A percentile compares a stretch with the other conserved stretches of the same genome.
phyloP scores from a whole-genome alignment of 768 basidiomycete genomes.

The Lactarius trivialis region DNA sequence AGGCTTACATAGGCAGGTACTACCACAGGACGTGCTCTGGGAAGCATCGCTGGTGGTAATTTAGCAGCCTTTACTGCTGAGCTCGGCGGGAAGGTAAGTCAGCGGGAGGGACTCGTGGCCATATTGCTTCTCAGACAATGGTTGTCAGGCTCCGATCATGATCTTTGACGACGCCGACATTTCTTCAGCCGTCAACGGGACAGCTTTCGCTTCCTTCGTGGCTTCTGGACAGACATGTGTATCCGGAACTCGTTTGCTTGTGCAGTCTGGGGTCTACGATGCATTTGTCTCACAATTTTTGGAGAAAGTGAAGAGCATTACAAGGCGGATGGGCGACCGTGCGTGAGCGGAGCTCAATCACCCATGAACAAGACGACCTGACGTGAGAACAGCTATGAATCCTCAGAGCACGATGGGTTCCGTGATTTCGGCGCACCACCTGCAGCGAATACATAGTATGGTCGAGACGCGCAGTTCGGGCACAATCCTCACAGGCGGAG shows the following conservation, averaged over 20 bases:
- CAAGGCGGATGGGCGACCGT: slow-evolving; percentile 74
- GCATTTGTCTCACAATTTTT: slow-evolving; percentile 57
- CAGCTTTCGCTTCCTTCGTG: slow-evolving; percentile 76
- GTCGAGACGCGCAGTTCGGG: slow-evolving; percentile 41
- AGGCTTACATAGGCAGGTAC: slow-evolving; percentile 57
- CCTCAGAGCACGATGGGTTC: slow-evolving; percentile 72
- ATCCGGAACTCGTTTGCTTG: slow-evolving; percentile 79
- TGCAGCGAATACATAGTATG: slow-evolving; percentile 57
- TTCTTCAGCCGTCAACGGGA: slow-evolving; percentile 70
- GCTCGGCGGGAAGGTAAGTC: slow-evolving; percentile 69
- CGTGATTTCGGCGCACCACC: slow-evolving; percentile 60
- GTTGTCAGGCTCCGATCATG: slow-evolving; percentile 63
- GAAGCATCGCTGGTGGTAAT: slow-evolving; percentile 67
- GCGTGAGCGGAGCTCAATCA: slow-evolving; percentile 8
- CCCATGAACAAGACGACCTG: background rate
- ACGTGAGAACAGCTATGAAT: slow-evolving; percentile 50
- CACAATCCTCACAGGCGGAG: slow-evolving; percentile 55
- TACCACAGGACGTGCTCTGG: slow-evolving; percentile 65
- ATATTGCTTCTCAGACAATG: slow-evolving; percentile 1
- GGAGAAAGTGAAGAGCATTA: slow-evolving; percentile 56
- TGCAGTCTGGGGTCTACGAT: slow-evolving; percentile 66
- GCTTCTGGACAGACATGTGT: slow-evolving; percentile 89
- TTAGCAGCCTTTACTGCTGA: slow-evolving; percentile 75
- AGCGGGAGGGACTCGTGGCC: background rate
- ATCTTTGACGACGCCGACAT: slow-evolving; percentile 77